These are phyloP conservation scores for Russula vinacea DNA, from an alignment of 768 basidiomycete species.

Conservation along the genomic window DNA sequence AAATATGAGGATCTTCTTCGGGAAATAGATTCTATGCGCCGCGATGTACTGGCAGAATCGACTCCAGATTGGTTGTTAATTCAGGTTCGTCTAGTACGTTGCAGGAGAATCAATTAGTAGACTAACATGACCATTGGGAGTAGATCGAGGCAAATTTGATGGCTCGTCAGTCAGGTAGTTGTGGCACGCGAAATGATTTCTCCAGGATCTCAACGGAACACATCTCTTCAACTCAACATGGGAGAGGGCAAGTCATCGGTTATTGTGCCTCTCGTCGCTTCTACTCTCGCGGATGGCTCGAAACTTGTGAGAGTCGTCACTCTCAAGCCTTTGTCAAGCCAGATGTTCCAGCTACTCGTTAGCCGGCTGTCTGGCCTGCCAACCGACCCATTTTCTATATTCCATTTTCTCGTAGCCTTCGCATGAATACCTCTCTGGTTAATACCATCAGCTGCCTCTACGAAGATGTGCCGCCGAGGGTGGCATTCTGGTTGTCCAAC, in stretches of 20 bases:
- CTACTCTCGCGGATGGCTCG: slow-evolving; percentile 43
- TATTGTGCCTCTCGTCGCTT: slow-evolving; percentile 47
- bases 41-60: background rate
- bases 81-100: slow-evolving; percentile 8
- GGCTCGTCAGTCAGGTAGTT: slow-evolving; percentile 41
- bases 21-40: background rate
- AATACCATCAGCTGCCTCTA: slow-evolving; percentile 37
- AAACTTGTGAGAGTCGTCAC: slow-evolving; percentile 49
- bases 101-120: no score
- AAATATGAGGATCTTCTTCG: slow-evolving; percentile 7
- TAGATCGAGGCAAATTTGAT: slow-evolving; percentile 48
- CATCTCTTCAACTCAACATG: slow-evolving; percentile 53
- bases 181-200: slow-evolving; percentile 49
- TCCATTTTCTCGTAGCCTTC: slow-evolving; percentile 48
- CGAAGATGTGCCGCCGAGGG: slow-evolving; percentile 39
- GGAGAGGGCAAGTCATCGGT: slow-evolving; percentile 55
- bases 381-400: slow-evolving; percentile 49
- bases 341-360: slow-evolving; percentile 51
- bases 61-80: slow-evolving; percentile 21
- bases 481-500: slow-evolving; percentile 51
- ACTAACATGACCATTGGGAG: background rate
- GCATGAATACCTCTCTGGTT: slow-evolving; percentile 29
- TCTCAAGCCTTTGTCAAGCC: slow-evolving; percentile 45
- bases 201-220: slow-evolving; percentile 40
- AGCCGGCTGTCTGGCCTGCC: slow-evolving; percentile 44